These are phyloP conservation scores for Penicilliopsis zonata DNA, from an alignment of 495 filamentous ascomycete genomes.

Conservation along the genomic window DNA sequence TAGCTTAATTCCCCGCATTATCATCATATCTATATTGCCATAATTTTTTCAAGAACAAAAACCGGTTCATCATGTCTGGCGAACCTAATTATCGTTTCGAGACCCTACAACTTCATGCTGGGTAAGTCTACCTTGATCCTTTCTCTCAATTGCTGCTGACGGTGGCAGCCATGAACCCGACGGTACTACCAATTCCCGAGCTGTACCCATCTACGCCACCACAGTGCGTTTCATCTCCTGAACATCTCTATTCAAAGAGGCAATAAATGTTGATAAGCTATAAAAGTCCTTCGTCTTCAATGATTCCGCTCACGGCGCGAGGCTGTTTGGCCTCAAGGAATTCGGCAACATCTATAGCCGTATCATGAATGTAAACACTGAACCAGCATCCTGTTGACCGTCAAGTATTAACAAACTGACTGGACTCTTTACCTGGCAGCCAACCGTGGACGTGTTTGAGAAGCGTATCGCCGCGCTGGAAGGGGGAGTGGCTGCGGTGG, in stretches of 20 bases:
- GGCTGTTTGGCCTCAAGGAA: constrained; percentile 94
- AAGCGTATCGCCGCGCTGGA: constrained; percentile 94
- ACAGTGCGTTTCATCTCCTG: constrained; percentile 31
- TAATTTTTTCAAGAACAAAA: constrained; percentile 1
- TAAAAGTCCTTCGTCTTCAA: constrained; percentile 81
- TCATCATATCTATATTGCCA: too few relatives aligned
- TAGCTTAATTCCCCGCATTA: constrained; percentile 5
- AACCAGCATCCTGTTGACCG: background rate
- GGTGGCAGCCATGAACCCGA: constrained; percentile 64
- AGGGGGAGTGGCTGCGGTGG: constrained; percentile 84
- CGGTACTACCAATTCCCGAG: constrained; percentile 74
- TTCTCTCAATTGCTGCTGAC: constrained; percentile 1
- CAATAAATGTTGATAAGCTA: background rate
- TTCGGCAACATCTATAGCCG: constrained; percentile 98
- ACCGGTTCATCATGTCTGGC: constrained; percentile 24
- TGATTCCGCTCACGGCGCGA: constrained; percentile 91
- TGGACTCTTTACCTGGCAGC: constrained; percentile 36
- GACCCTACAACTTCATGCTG: constrained; percentile 93
- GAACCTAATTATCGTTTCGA: constrained; percentile 49
- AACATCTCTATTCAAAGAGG: background rate
- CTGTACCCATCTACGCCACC: constrained; percentile 93
- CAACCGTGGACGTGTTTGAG: constrained; percentile 95
- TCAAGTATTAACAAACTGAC: too few relatives aligned
- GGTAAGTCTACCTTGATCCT: constrained; percentile 44
- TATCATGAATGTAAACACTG: constrained; percentile 69